Conservation (phyloP, 2,329 filamentous ascomycete genomes). For the Penicillium sp. region DNA sequence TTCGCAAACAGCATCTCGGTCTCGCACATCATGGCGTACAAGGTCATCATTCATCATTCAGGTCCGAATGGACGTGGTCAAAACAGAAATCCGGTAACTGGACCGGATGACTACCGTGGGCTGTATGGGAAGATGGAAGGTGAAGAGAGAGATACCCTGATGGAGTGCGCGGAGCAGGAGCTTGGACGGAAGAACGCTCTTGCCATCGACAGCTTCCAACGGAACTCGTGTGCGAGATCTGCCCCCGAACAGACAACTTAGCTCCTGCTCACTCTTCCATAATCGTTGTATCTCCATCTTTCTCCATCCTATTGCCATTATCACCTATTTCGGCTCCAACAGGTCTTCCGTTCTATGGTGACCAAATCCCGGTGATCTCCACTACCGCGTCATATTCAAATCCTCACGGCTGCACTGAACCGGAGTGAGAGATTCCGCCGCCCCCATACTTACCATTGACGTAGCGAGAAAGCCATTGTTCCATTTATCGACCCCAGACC, state of each 20-base stretch:
- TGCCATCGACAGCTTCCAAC: not conserved
- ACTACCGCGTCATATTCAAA: not conserved
- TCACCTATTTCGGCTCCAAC: not conserved
- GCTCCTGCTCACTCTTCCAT: not conserved
- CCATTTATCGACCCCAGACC: slow-evolving; percentile 13
- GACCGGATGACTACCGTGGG: not conserved
- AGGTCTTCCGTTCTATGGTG: not conserved
- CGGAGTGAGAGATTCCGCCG: not conserved
- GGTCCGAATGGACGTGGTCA: not conserved
- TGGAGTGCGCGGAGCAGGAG: not conserved
- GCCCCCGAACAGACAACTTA: not conserved
- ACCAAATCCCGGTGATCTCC: not conserved
- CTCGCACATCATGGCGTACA: slow-evolving; percentile 1
- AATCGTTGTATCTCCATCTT: not conserved
- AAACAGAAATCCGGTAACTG: not conserved
- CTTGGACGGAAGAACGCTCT: not conserved
- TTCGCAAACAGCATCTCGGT: slow-evolving; percentile 2
- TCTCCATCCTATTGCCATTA: not conserved
- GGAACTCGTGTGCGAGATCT: not conserved
- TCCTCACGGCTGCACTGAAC: not conserved
- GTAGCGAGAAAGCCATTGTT: slow-evolving; percentile 14
- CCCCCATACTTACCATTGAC: not conserved
- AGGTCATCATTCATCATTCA: not conserved
- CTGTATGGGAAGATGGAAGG: not conserved
- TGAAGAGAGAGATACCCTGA: not conserved